These are phyloP conservation scores for Talaromyces borbonicus DNA, from an alignment of 495 filamentous ascomycete genomes.

Conservation along the genomic window DNA sequence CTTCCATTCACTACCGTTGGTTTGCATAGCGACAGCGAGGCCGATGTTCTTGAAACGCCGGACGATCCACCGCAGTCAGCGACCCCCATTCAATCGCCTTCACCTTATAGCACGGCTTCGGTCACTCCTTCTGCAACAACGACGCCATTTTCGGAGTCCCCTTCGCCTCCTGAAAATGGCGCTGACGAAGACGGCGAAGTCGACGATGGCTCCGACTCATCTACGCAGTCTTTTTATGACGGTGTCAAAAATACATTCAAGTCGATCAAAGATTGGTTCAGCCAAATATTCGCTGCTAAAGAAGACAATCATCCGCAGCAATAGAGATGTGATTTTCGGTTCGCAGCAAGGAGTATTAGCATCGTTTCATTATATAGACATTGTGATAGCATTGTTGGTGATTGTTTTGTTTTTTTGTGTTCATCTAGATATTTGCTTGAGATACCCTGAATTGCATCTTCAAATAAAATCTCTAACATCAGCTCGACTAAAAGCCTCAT, in stretches of 20 bases:
- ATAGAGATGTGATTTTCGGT: neutral
- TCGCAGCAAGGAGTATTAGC: neutral
- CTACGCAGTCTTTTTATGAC: slow-evolving; percentile 20
- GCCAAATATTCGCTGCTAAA: slow-evolving; percentile 22
- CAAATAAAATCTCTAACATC: too few species aligned
- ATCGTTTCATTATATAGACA: slow-evolving; percentile 3
- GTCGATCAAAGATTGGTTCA: slow-evolving; percentile 30
- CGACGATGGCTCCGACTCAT: slow-evolving; percentile 9
- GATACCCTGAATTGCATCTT: neutral
- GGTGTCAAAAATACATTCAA: slow-evolving; percentile 30
- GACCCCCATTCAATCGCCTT: neutral
- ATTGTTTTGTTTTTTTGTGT: neutral
- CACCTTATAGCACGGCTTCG: slow-evolving; percentile 6
- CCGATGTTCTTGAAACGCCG: slow-evolving; percentile 22
- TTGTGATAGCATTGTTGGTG: neutral
- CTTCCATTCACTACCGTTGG: slow-evolving; percentile 64
- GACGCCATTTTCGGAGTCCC: neutral
- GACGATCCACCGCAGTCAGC: slow-evolving; percentile 26
- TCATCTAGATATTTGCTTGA: neutral
- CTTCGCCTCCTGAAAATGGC: slow-evolving; percentile 1
- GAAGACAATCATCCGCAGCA: slow-evolving; percentile 22
- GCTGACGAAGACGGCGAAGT: slow-evolving; percentile 9
- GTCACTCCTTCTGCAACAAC: neutral
- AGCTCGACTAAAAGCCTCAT: too few species aligned
- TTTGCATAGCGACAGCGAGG: slow-evolving; percentile 46